Evolutionary conservation across 2,329 filamentous ascomycete species (phyloP).

Genomic region (Curvularia eragrostidis): DNA sequence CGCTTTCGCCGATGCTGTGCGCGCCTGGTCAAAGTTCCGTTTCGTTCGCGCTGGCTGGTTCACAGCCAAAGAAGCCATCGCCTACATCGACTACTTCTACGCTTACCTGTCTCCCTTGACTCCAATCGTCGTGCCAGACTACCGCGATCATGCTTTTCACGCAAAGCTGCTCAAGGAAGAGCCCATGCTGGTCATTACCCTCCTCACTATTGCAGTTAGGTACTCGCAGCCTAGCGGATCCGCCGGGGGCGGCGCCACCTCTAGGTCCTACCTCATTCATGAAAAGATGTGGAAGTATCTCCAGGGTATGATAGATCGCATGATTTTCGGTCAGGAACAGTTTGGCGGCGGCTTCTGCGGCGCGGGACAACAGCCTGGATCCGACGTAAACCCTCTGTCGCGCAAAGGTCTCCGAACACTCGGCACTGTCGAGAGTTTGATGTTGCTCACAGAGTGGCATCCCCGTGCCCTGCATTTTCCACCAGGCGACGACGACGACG

Average conservation of each 20-base stretch:
- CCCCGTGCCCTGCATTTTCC: constrained; percentile 94
- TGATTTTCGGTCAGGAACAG: constrained; percentile 95
- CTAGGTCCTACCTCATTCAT: constrained; percentile 88
- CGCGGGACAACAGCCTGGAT: constrained; percentile 70
- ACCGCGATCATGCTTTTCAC: constrained; percentile 81
- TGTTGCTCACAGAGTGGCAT: constrained; percentile 97
- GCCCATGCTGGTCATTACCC: constrained; percentile 88
- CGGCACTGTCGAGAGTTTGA: constrained; percentile 90
- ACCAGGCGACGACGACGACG: constrained; percentile 69
- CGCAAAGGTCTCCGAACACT: constrained; percentile 80
- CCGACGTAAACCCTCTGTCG: constrained; percentile 66
- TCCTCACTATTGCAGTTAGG: constrained; percentile 88
- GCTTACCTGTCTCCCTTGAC: constrained; percentile 88
- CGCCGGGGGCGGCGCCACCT: constrained; percentile 68
- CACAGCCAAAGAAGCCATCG: constrained; percentile 88
- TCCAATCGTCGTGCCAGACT: constrained; percentile 91
- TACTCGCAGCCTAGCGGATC: constrained; percentile 82
- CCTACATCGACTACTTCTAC: constrained; percentile 96
- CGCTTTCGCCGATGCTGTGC: constrained; percentile 69
- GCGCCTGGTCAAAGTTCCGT: constrained; percentile 88
- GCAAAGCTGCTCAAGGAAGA: constrained; percentile 83
- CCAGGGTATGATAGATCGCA: constrained; percentile 91
- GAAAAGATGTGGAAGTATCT: constrained; percentile 95
- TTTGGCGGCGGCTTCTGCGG: constrained; percentile 89
- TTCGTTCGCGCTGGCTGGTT: constrained; percentile 99